phyloP scores from a whole-genome alignment of 352 stramenopile species.

The Globisporangium sylvaticum region DNA sequence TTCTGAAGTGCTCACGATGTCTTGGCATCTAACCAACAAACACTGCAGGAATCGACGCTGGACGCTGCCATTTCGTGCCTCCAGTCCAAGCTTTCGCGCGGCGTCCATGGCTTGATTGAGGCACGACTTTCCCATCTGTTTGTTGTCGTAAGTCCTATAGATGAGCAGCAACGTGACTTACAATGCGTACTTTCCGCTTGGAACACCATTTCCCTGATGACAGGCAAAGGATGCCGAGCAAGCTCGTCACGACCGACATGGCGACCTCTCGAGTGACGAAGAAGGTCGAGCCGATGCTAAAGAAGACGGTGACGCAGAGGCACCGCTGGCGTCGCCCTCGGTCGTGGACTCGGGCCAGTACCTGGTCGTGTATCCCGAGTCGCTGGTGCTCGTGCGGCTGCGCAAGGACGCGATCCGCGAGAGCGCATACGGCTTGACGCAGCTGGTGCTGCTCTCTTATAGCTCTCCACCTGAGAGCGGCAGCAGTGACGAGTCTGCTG shows the following conservation, averaged over 20 bases:
- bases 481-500: neutral
- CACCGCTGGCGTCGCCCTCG: slow-evolving; percentile 1
- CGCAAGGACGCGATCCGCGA: slow-evolving; percentile 69
- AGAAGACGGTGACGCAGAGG: neutral
- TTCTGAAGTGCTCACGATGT: too few species aligned
- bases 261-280: neutral
- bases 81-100: slow-evolving; percentile 70
- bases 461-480: slow-evolving; percentile 1
- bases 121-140: slow-evolving; percentile 16
- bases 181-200: neutral
- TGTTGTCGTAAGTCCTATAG: neutral
- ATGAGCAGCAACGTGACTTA: neutral
- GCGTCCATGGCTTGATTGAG: slow-evolving; percentile 79
- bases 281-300: neutral
- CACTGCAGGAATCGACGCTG: slow-evolving; percentile 6
- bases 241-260: slow-evolving; percentile 5
- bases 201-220: neutral
- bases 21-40: neutral
- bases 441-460: slow-evolving; percentile 62
- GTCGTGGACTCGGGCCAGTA: slow-evolving; percentile 73
- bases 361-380: slow-evolving; percentile 75
- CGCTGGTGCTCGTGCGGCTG: slow-evolving; percentile 70
- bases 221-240: slow-evolving; percentile 58
- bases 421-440: slow-evolving; percentile 76
- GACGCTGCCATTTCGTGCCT: slow-evolving; percentile 72